Evolutionary conservation across 306 rosid species (phyloP).

Genomic region (Pyrus communis): DNA sequence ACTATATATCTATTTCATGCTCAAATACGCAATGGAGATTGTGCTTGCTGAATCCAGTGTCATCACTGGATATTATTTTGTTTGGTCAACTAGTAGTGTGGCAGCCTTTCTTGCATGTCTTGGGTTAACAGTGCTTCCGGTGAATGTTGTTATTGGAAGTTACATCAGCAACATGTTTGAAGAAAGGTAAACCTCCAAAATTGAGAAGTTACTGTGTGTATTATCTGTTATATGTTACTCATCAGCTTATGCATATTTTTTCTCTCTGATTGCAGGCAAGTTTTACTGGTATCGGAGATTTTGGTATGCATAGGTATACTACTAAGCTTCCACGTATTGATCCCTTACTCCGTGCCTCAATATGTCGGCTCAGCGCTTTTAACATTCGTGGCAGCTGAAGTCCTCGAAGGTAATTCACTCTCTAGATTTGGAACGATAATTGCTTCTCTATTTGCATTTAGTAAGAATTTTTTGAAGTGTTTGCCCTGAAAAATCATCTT

Average conservation of each 20-base stretch:
- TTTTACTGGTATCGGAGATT: conserved; percentile 70
- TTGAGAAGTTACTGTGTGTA: background rate
- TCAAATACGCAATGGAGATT: conserved; percentile 88
- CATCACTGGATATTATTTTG: conserved; percentile 72
- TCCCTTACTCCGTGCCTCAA: conserved; percentile 60
- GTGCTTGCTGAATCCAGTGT: conserved; percentile 87
- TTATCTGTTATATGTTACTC: background rate
- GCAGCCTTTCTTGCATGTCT: conserved; percentile 95
- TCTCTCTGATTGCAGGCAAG: conserved; percentile 47
- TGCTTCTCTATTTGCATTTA: background rate
- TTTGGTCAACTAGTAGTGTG: conserved; percentile 73
- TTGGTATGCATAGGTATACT: conserved; percentile 71
- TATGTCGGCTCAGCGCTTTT: conserved; percentile 79
- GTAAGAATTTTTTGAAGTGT: background rate
- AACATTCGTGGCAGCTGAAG: conserved; percentile 81
- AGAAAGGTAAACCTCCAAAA: conserved; percentile 50
- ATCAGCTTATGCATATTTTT: background rate
- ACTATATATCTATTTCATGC: conserved; percentile 80
- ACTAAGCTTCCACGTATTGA: conserved; percentile 55
- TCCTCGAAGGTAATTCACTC: conserved; percentile 59
- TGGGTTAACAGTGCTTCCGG: conserved; percentile 89
- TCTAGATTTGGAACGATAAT: background rate
- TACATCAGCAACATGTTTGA: conserved; percentile 83
- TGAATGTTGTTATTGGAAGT: conserved; percentile 76
- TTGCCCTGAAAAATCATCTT: background rate